These are phyloP conservation scores for Tuber borchii DNA, from an alignment of 495 filamentous ascomycete genomes.

Conservation along the genomic window DNA sequence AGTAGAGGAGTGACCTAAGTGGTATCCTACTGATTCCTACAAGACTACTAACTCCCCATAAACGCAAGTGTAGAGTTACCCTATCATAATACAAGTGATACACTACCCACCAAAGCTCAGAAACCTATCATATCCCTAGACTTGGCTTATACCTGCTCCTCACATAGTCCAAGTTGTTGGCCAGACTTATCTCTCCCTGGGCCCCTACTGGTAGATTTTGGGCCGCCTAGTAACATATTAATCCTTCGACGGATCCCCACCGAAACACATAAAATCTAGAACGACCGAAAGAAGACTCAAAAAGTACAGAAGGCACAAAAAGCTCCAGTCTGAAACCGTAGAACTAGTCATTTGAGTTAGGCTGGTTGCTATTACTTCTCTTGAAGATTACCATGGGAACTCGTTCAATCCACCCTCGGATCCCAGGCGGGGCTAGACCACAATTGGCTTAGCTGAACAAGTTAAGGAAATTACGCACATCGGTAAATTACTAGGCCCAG, in stretches of 20 bases:
- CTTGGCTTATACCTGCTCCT: not conserved
- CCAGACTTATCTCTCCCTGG: not conserved
- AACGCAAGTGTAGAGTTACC: not conserved
- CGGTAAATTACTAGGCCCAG: too few species aligned
- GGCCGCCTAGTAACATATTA: not conserved
- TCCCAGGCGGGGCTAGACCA: too few species aligned
- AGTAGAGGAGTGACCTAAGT: not conserved
- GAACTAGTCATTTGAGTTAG: not conserved
- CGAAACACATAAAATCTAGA: not conserved
- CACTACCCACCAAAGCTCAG: not conserved
- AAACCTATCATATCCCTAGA: not conserved
- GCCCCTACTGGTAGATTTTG: not conserved
- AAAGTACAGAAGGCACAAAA: not conserved
- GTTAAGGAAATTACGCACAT: too few species aligned
- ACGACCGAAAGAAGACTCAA: not conserved
- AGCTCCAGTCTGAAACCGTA: not conserved
- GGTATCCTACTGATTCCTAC: too few species aligned
- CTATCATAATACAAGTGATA: not conserved
- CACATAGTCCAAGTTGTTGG: not conserved
- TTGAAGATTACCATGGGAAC: not conserved
- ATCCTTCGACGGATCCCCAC: not conserved
- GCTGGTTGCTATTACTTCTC: not conserved
- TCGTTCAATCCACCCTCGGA: too few species aligned
- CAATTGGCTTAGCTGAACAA: too few species aligned
- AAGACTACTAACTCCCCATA: not conserved